Evolutionary conservation across 345 rosid species (phyloP).

Genomic region (Euclidium syriacum): DNA sequence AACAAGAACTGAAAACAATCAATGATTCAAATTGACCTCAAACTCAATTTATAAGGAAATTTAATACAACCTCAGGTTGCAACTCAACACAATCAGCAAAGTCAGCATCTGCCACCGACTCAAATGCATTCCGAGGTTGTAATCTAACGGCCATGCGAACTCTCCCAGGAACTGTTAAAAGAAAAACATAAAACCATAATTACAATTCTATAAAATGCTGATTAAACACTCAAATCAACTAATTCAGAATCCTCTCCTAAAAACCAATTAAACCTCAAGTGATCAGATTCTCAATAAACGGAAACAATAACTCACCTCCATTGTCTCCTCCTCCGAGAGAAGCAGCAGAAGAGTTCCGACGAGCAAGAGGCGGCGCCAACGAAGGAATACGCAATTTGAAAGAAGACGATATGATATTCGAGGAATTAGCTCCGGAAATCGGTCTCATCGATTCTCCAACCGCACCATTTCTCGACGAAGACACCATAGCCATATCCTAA

Average conservation of each 20-base stretch:
- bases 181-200: too few species aligned
- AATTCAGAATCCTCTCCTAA: background rate
- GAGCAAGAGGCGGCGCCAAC: conserved; percentile 38
- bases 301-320: conserved; percentile 40
- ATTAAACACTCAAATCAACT: too few species aligned
- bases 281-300: background rate
- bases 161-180: conserved; percentile 80
- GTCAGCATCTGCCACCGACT: conserved; percentile 55
- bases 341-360: conserved; percentile 49
- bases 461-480: conserved; percentile 48
- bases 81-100: too few species aligned
- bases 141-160: conserved; percentile 79
- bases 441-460: conserved; percentile 30
- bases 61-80: too few species aligned
- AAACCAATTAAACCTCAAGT: background rate
- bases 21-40: background rate
- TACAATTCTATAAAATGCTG: too few species aligned
- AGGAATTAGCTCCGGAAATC: conserved; percentile 17
- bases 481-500: conserved; percentile 38
- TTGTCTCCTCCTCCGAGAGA: conserved; percentile 37
- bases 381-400: conserved; percentile 49
- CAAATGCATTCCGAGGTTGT: conserved; percentile 70
- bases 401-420: conserved; percentile 47
- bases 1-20: background rate
- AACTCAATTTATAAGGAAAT: conserved; percentile 19